Evolutionary conservation across 768 basidiomycete species (phyloP).

Genomic region (Termitomyces eurrhizus): DNA sequence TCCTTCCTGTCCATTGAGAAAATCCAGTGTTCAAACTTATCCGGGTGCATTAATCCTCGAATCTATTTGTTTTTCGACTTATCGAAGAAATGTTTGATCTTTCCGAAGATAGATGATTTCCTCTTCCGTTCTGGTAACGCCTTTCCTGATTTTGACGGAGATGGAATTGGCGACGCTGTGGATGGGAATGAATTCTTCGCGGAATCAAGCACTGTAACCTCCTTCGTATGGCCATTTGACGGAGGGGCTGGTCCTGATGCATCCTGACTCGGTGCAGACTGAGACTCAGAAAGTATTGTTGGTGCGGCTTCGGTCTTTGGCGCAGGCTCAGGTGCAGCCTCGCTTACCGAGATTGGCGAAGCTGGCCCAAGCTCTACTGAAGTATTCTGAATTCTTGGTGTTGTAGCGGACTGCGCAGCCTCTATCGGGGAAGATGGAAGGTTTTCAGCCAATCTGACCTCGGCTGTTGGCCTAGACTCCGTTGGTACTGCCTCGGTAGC

Average conservation of each 20-base stretch:
- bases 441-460: neutral
- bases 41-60: neutral
- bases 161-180: slow-evolving; percentile 15
- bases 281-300: neutral
- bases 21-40: neutral
- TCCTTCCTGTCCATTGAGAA: neutral
- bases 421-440: neutral
- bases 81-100: slow-evolving; percentile 47
- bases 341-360: neutral
- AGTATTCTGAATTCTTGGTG: neutral
- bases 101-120: slow-evolving; percentile 49
- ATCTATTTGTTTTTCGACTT: slow-evolving; percentile 27
- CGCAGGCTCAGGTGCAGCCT: neutral
- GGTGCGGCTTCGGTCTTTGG: neutral
- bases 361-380: neutral
- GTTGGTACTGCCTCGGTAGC: neutral
- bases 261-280: neutral
- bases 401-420: neutral
- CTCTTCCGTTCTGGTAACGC: slow-evolving; percentile 44
- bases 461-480: neutral
- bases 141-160: slow-evolving; percentile 31
- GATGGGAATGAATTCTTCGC: slow-evolving; percentile 25
- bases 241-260: neutral
- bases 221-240: slow-evolving; percentile 4
- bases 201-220: neutral